Evolutionary conservation across 2,329 filamentous ascomycete genomes (phyloP).

Genomic region (Alternaria gansuensis): DNA sequence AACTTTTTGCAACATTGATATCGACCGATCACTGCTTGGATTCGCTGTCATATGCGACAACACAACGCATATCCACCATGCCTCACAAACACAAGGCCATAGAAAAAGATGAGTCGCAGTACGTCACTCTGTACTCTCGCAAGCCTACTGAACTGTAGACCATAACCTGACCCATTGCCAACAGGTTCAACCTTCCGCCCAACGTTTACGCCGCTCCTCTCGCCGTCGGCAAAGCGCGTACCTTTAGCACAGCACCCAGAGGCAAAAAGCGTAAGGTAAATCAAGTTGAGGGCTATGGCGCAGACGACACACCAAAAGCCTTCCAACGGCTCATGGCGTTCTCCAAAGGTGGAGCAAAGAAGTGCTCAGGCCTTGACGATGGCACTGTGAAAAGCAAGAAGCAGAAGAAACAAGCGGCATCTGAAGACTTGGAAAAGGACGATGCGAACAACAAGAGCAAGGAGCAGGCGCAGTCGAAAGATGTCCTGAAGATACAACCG

Average conservation of each 20-base stretch:
- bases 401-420: slow-evolving; percentile 51
- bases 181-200: slow-evolving; percentile 69
- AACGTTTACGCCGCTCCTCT: slow-evolving; percentile 67
- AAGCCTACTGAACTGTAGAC: slow-evolving; percentile 6
- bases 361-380: slow-evolving; percentile 72
- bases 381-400: slow-evolving; percentile 63
- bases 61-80: slow-evolving; percentile 61
- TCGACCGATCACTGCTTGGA: slow-evolving; percentile 1
- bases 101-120: slow-evolving; percentile 54
- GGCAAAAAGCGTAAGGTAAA: slow-evolving; percentile 51
- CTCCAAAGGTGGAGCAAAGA: slow-evolving; percentile 64
- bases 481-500: slow-evolving; percentile 68
- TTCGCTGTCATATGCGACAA: slow-evolving; percentile 1
- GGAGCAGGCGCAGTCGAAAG: slow-evolving; percentile 27
- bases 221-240: slow-evolving; percentile 59
- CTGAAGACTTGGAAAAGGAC: slow-evolving; percentile 19
- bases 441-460: slow-evolving; percentile 31
- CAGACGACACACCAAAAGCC: slow-evolving; percentile 85
- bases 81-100: slow-evolving; percentile 86
- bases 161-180: slow-evolving; percentile 50
- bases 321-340: slow-evolving; percentile 87
- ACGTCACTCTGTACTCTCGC: slow-evolving; percentile 17
- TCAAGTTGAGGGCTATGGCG: slow-evolving; percentile 62
- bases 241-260: slow-evolving; percentile 45
- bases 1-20: slow-evolving; percentile 22